Conservation (phyloP, 768 basidiomycete genomes). For the Lactarius vividus region DNA sequence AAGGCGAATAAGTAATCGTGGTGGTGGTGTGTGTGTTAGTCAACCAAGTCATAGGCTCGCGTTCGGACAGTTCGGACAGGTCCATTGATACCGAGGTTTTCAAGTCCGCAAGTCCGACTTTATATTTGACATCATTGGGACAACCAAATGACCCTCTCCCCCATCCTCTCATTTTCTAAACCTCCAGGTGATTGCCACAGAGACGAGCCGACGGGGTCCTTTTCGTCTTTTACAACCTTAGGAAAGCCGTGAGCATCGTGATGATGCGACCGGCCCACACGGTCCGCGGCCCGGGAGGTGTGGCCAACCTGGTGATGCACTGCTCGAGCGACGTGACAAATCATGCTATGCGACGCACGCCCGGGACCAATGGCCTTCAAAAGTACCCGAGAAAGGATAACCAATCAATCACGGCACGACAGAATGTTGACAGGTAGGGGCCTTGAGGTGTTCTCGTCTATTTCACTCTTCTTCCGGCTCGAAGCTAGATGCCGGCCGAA, state of each 20-base stretch:
- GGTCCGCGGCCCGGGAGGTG: background rate
- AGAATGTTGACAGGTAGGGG: background rate
- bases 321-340: too few species aligned
- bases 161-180: conserved; percentile 1
- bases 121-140: conserved; percentile 7
- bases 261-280: background rate
- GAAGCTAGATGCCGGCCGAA: background rate
- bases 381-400: background rate
- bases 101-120: conserved; percentile 16
- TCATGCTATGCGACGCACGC: too few species aligned
- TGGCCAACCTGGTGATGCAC: too few species aligned
- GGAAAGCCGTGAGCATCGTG: background rate
- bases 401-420: background rate
- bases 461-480: background rate
- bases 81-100: background rate
- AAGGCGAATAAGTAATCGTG: too few species aligned
- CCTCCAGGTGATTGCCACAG: background rate
- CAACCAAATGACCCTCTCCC: background rate
- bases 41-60: background rate
- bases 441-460: background rate
- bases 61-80: background rate
- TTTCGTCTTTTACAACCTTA: background rate
- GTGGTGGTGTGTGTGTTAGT: too few species aligned
- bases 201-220: background rate
- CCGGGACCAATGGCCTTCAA: background rate